Base-by-base conservation (phyloP, 1,139 yeast species). In the Lodderomyces parapsilosis region DNA sequence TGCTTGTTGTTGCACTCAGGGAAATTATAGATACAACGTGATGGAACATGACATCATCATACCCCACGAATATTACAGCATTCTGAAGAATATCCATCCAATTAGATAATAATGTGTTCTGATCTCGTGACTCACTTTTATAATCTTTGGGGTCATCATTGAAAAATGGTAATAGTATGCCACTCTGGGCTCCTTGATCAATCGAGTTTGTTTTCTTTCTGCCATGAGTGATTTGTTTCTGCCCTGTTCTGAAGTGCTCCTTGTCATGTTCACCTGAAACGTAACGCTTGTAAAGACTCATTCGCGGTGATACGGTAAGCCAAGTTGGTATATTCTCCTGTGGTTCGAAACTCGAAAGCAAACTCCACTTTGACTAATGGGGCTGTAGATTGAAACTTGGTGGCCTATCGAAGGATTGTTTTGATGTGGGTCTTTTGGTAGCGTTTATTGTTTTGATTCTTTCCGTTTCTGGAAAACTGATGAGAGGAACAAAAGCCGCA, bases 51-150 rank as follows among this genome's bases (percentile, higher is more conserved):
- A 48, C 45, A 8, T 66, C 66, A 51, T 84, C 89, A 35, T 59
- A 54, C 0, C 85, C 88, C 23, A 67, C 57, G 53, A 77, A 83
- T 49, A 78, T 74, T 0, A 80, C 84, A 5, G 86, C 80, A 14
- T 67, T 59, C 2, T 78, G 70, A 41, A 80, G 68, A 14, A 80
- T 56, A 1, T 62, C 52, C 6, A 61, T 51, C 71, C 81, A 77
- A 43, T 68, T 69, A 10, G 8, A n/a, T 15, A 36, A 18, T 14
- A 17, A 22, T 32, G n/a, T 27, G 31, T 27, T n/a, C 13, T 27
- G 31, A 13, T 32, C 18, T 13, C 3, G 51, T 45, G 13, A 49
- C 41, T 11, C 44, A 25, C 10, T 35, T 34, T 6, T 10, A 15
- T 18, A 8, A 3, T 28, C 25, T 6, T 39, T 19, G 6, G 38